Percentiles rank a stretch among this genome's conserved stretches.
These are phyloP conservation scores for Eleusine indica DNA, from an alignment of 176 grass and related monocot species.

Conservation along the genomic window DNA sequence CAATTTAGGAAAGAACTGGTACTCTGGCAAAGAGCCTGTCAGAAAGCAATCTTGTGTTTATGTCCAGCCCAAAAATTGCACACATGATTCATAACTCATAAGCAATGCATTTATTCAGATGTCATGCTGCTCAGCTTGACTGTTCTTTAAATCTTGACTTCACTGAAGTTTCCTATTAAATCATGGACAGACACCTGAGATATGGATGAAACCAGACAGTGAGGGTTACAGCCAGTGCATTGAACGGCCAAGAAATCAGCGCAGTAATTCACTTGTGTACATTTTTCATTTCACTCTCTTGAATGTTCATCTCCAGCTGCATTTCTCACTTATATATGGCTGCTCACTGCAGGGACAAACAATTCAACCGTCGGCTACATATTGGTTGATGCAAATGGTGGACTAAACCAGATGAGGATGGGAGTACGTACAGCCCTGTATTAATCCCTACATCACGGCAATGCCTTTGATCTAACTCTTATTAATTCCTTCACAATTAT, in stretches of 20 bases:
- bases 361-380: constrained; percentile 69
- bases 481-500: constrained; percentile 49
- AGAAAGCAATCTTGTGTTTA: constrained; percentile 11
- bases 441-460: background rate
- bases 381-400: constrained; percentile 78
- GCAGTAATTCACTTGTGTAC: constrained; percentile 35
- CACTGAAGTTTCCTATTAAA: constrained; percentile 34
- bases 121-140: constrained; percentile 1
- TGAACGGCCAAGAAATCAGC: constrained; percentile 49
- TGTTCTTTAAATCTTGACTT: background rate
- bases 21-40: constrained; percentile 19
- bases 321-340: background rate
- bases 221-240: constrained; percentile 62
- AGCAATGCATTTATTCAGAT: constrained; percentile 38
- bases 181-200: constrained; percentile 58
- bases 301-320: background rate
- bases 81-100: background rate
- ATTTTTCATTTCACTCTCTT: background rate
- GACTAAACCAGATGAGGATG: constrained; percentile 95
- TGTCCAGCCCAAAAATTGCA: constrained; percentile 20
- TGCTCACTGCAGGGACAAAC: constrained; percentile 43
- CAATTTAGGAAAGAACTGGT: constrained; percentile 22
- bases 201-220: constrained; percentile 65
- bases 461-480: constrained; percentile 36
- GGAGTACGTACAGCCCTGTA: constrained; percentile 58